Percentiles rank a stretch among this genome's conserved stretches.
These are phyloP conservation scores for Xylariales sp. DNA, from an alignment of 2,329 filamentous ascomycete species.

Conservation along the genomic window DNA sequence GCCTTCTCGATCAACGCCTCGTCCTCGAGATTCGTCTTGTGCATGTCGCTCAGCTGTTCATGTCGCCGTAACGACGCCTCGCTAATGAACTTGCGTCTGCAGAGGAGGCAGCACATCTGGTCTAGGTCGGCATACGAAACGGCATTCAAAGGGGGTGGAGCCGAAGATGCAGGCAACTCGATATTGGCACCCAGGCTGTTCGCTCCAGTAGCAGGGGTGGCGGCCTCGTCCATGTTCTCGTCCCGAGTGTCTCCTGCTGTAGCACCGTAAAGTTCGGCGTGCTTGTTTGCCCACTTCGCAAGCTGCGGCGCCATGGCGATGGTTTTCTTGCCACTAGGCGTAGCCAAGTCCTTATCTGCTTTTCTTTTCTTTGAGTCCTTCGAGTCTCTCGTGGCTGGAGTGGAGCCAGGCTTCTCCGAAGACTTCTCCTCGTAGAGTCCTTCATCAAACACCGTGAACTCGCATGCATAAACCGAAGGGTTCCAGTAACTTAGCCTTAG, in stretches of 20 bases:
- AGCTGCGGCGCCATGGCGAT: conserved; percentile 60
- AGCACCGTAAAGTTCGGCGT: conserved; percentile 61
- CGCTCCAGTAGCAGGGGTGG: conserved; percentile 19
- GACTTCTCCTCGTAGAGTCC: conserved; percentile 36
- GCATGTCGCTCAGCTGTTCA: conserved; percentile 39
- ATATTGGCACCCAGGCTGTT: conserved; percentile 16
- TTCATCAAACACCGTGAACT: conserved; percentile 53
- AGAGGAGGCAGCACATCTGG: conserved; percentile 36
- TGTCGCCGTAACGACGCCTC: conserved; percentile 35
- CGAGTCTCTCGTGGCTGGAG: conserved; percentile 24
- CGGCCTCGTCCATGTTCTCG: conserved; percentile 27
- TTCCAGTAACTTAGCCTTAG: conserved; percentile 75
- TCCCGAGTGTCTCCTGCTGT: conserved; percentile 27
- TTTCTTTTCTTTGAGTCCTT: conserved; percentile 37
- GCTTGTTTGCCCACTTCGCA: conserved; percentile 68
- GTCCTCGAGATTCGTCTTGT: conserved; percentile 28
- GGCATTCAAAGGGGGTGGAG: conserved; percentile 28
- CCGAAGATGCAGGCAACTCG: conserved; percentile 3
- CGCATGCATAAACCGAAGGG: conserved; percentile 65
- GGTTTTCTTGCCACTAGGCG: conserved; percentile 37
- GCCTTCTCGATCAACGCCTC: conserved; percentile 23
- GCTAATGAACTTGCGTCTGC: conserved; percentile 35
- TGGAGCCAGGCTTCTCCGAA: conserved; percentile 30
- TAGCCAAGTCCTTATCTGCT: conserved; percentile 37
- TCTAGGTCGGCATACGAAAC: conserved; percentile 58